Evolutionary conservation across 1,139 yeast species (phyloP).

Genomic region (Geotrichum carabidarum): DNA sequence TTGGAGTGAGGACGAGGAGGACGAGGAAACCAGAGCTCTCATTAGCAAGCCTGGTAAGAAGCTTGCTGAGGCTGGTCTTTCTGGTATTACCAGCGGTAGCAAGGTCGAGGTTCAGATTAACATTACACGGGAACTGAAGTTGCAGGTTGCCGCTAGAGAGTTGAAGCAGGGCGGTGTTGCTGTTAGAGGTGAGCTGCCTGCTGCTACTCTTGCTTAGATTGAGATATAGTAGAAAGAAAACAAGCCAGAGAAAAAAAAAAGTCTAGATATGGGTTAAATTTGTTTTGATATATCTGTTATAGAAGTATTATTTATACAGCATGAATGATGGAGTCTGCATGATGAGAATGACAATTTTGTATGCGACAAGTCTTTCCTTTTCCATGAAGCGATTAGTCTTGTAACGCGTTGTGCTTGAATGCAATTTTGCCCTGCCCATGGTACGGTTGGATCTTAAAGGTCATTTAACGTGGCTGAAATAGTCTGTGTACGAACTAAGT

Average conservation of each 20-base stretch:
- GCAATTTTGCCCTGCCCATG: too few relatives aligned
- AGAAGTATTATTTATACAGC: not conserved
- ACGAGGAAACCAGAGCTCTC: constrained; percentile 68
- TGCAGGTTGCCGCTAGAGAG: constrained; percentile 81
- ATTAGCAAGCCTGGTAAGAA: constrained; percentile 68
- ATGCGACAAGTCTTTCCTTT: not conserved
- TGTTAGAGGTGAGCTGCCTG: constrained; percentile 32
- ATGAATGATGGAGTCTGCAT: not conserved
- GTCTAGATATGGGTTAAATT: not conserved
- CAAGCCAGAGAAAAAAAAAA: not conserved
- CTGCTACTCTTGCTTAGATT: constrained; percentile 21
- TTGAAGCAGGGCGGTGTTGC: constrained; percentile 57
- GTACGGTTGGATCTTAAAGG: too few relatives aligned
- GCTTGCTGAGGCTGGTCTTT: constrained; percentile 73
- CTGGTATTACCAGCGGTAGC: constrained; percentile 63
- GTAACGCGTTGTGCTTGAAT: too few relatives aligned
- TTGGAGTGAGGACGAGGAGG: constrained; percentile 60
- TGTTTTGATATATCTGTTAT: not conserved
- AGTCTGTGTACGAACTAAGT: too few relatives aligned
- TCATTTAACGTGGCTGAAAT: too few relatives aligned
- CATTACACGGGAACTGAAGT: constrained; percentile 76
- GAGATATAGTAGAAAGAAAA: not conserved
- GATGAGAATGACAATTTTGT: not conserved
- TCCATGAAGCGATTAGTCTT: too few relatives aligned
- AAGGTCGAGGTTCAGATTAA: constrained; percentile 75